These are phyloP conservation scores for Monosporascus cannonballus DNA, from an alignment of 2,329 filamentous ascomycete species.

Conservation along the genomic window DNA sequence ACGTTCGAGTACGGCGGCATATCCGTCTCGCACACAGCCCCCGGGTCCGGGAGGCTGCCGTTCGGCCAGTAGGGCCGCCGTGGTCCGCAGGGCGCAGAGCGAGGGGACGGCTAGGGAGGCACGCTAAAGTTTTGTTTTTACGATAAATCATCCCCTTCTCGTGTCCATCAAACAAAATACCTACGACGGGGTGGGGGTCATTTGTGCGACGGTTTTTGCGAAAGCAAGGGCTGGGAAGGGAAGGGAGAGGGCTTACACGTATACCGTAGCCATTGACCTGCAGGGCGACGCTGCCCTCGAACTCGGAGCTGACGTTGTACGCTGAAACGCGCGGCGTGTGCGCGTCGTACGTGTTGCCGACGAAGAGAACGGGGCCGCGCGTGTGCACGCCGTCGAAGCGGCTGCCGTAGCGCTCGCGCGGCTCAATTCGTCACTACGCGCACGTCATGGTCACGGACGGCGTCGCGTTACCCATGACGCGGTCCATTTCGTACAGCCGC, in stretches of 20 bases:
- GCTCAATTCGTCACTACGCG: conserved; percentile 20
- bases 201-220: background rate
- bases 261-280: conserved; percentile 19
- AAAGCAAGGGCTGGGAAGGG: background rate
- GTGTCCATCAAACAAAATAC: too few species aligned
- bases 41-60: conserved; percentile 26
- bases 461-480: conserved; percentile 12
- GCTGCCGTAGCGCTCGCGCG: conserved; percentile 18
- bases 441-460: conserved; percentile 14
- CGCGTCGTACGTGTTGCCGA: conserved; percentile 24
- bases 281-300: conserved; percentile 23
- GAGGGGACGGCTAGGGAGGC: conserved; percentile 21
- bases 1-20: conserved; percentile 6
- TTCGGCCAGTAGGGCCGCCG: conserved; percentile 27
- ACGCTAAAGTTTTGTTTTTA: conserved; percentile 11
- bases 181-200: too few species aligned
- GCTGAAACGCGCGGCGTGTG: conserved; percentile 24
- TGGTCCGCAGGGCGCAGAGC: conserved; percentile 21
- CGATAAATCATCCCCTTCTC: too few species aligned
- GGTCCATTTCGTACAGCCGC: conserved; percentile 8
- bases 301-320: conserved; percentile 17
- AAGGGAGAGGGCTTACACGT: background rate
- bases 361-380: conserved; percentile 20
- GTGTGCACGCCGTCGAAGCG: conserved; percentile 18
- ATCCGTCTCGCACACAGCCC: conserved; percentile 24